Percentiles rank a stretch among this genome's conserved stretches.
Conservation (phyloP, 371 early-diverging fungal species). For the Mucor ambiguus region DNA sequence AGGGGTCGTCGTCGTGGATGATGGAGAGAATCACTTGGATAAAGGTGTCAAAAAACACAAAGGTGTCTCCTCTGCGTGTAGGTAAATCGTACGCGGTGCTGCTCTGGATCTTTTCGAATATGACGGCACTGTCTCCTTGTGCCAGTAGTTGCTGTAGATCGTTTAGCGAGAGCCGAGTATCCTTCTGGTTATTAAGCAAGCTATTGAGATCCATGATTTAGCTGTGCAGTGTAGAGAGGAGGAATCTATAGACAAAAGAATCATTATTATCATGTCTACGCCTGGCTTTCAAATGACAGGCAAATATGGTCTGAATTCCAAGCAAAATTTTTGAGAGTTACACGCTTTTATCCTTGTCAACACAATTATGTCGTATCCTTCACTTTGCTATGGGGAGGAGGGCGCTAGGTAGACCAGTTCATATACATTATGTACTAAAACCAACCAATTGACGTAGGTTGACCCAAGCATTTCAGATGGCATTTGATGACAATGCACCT, state of each 20-base stretch:
- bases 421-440: background rate
- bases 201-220: conserved; percentile 40
- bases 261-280: background rate
- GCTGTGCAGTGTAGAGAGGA: background rate
- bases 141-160: conserved; percentile 25
- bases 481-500: conserved; percentile 19
- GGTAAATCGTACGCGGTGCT: conserved; percentile 33
- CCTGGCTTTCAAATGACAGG: background rate
- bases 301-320: background rate
- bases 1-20: conserved; percentile 28
- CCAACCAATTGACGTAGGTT: conserved; percentile 19
- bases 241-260: background rate
- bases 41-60: conserved; percentile 40
- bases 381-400: conserved; percentile 47
- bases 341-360: background rate
- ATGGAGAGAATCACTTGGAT: conserved; percentile 37
- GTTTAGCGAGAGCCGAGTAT: conserved; percentile 20
- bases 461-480: conserved; percentile 39
- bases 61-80: conserved; percentile 17
- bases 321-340: background rate
- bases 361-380: conserved; percentile 12
- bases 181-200: conserved; percentile 34
- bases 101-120: conserved; percentile 26
- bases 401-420: conserved; percentile 36
- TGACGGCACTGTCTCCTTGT: conserved; percentile 19